Base-by-base conservation (phyloP, 2,329 filamentous ascomycete genomes). In the Pseudogymnoascus sp. region DNA sequence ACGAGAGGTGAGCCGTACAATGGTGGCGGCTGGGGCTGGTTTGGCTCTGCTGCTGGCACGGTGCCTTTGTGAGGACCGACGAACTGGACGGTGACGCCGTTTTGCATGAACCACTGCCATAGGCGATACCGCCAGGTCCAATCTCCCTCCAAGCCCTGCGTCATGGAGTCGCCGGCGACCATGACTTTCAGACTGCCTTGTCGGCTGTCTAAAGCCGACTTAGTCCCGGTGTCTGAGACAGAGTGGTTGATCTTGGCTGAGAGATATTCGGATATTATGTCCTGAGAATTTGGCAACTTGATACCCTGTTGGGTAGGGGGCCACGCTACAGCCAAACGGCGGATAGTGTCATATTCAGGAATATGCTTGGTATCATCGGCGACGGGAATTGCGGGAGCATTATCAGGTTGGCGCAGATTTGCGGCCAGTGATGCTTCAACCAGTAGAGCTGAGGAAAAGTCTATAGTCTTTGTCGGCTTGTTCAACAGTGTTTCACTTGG, bases 61-160 rank as follows among this genome's bases (percentile, higher is more conserved):
- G 75, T 76, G 50, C 75, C 75, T n/a, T 63, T 70, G 66, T 73
- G 77, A 2, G 74, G 75, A 10, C 76, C 76, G 11, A 74, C 72
- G 59, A 76, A 75, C 11, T 67, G 65, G 61, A 78, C 35, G 35
- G 13, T 37, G 4, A 37, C 35, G 35, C 35, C 35, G 13, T 37
- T 37, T 37, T 37, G 13, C 35, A 5, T 4, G 35, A 37, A 71
- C 76, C 76, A 79, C 59, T 78, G 63, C 72, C 73, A 77, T 11
- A 79, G 66, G 4, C 76, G 72, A 61, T 75, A 79, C 7, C 77
- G 71, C 77, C 77, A 79, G 8, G 76, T 79, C 61, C 70, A 76
- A 65, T 78, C 76, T 31, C 74, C 76, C 63, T 78, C 75, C 24
- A 65, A 66, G 11, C 76, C 76, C 33, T 76, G 74, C 2, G 73